Conservation (phyloP, 306 rosid species). For the Argentina anserina region DNA sequence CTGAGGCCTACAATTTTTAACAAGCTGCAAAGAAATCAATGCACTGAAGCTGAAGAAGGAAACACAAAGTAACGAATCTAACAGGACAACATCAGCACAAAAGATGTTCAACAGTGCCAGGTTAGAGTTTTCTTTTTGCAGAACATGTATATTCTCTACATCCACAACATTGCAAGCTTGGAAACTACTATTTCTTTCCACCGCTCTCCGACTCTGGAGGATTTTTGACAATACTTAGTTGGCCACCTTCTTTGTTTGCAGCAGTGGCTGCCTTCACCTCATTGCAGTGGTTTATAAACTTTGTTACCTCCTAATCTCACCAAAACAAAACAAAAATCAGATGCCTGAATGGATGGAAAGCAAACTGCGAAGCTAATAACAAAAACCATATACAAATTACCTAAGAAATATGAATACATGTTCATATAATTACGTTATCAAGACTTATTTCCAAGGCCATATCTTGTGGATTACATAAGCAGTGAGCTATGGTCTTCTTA, state of each 20-base stretch:
- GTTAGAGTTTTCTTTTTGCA: neutral
- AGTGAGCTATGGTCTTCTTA: neutral
- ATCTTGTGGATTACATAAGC: neutral
- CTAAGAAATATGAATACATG: neutral
- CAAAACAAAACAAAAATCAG: constrained; percentile 16
- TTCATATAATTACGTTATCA: no score
- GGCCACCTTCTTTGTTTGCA: constrained; percentile 87
- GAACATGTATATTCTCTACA: neutral
- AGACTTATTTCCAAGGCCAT: neutral
- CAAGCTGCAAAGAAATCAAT: neutral
- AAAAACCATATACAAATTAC: no score
- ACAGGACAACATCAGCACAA: neutral
- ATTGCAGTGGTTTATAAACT: constrained; percentile 85
- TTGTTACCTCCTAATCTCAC: constrained; percentile 70
- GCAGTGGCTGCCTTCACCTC: constrained; percentile 80
- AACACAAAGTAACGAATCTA: neutral
- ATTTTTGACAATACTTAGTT: constrained; percentile 59
- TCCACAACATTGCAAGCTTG: constrained; percentile 6
- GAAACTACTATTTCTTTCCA: constrained; percentile 35
- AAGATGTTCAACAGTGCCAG: neutral
- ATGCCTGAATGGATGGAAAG: no score
- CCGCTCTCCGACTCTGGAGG: constrained; percentile 29
- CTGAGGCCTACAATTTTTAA: neutral
- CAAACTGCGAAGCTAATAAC: no score
- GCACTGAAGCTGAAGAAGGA: neutral